These are phyloP conservation scores for Malus asiatica DNA, from an alignment of 306 rosid genomes.

Conservation along the genomic window DNA sequence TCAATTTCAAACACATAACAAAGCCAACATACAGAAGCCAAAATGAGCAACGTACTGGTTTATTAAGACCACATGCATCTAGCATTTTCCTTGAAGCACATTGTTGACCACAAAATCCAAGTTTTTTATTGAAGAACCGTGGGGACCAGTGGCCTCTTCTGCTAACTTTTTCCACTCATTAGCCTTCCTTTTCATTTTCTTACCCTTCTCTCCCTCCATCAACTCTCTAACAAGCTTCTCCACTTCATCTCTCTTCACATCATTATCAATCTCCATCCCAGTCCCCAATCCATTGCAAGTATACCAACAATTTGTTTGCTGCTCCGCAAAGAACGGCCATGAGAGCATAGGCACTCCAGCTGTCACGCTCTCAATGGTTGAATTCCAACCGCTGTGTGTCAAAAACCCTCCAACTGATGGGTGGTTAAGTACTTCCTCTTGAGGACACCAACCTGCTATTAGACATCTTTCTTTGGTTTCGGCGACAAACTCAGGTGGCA, in stretches of 20 bases:
- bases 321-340: not conserved
- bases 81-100: too few relatives aligned
- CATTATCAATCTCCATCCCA: not conserved
- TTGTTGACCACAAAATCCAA: too few relatives aligned
- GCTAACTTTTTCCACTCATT: not conserved
- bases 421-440: too few relatives aligned
- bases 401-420: too few relatives aligned
- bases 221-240: conserved; percentile 8
- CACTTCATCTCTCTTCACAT: conserved; percentile 1
- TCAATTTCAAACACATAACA: too few relatives aligned
- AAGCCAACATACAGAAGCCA: too few relatives aligned
- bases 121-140: not conserved
- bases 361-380: not conserved
- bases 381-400: too few relatives aligned
- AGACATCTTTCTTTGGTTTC: too few relatives aligned
- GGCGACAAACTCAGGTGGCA: too few relatives aligned
- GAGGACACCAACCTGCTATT: too few relatives aligned
- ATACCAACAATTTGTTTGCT: not conserved
- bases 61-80: too few relatives aligned
- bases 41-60: too few relatives aligned
- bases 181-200: not conserved
- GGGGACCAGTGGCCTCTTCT: not conserved
- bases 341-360: conserved; percentile 12
- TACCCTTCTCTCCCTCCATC: conserved; percentile 2
- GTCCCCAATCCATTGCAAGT: conserved; percentile 1